A percentile compares a stretch with the other conserved stretches of the same genome.
phyloP scores from a whole-genome alignment of 1,284 basidiomycete species.

The Bjerkandera adusta region DNA sequence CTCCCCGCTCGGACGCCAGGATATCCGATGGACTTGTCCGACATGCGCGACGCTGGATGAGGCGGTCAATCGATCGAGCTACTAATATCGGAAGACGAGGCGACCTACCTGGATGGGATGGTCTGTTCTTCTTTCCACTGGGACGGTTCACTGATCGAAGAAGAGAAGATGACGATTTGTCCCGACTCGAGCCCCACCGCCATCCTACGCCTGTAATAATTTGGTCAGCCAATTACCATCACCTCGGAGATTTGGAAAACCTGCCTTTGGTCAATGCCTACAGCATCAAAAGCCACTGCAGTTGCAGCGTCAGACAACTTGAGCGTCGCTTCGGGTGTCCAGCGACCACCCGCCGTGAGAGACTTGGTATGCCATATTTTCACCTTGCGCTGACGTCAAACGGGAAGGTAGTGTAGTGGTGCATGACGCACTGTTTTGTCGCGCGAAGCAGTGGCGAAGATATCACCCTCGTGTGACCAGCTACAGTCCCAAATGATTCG shows the following conservation, averaged over 20 bases:
- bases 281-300: conserved; percentile 61
- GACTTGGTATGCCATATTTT: conserved; percentile 57
- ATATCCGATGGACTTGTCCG: conserved; percentile 66
- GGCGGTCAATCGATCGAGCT: too few relatives aligned
- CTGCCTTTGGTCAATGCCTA: conserved; percentile 39
- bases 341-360: conserved; percentile 36
- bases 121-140: conserved; percentile 50
- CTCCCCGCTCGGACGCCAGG: conserved; percentile 52
- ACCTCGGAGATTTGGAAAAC: conserved; percentile 11
- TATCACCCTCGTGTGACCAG: conserved; percentile 71
- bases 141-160: conserved; percentile 26
- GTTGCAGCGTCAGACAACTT: conserved; percentile 67
- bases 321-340: conserved; percentile 53
- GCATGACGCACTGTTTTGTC: conserved; percentile 80
- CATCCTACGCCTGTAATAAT: conserved; percentile 46
- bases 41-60: conserved; percentile 57
- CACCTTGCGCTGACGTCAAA: conserved; percentile 43
- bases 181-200: conserved; percentile 76
- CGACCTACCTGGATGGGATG: conserved; percentile 45
- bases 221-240: neutral
- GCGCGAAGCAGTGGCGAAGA: conserved; percentile 92
- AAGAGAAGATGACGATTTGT: conserved; percentile 55
- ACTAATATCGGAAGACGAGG: too few relatives aligned
- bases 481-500: conserved; percentile 96
- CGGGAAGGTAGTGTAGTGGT: neutral